A percentile compares a stretch with the other conserved stretches of the same genome.
Evolutionary conservation across 257 asterid genomes (phyloP).

Genomic region (Nicotiana paniculata): DNA sequence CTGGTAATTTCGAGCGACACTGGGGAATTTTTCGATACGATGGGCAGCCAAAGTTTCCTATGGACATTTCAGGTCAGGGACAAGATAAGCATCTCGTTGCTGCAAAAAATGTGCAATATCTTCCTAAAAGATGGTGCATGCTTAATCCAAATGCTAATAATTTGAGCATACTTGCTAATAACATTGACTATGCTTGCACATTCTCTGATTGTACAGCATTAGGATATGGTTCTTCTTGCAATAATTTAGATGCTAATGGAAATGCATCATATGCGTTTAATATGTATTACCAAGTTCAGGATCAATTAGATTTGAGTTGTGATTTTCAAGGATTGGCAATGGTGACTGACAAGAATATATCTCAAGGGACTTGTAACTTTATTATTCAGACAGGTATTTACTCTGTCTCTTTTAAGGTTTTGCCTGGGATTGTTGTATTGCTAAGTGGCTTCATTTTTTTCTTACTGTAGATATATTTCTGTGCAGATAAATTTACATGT

Average conservation of each 20-base stretch:
- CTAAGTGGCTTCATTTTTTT: not conserved
- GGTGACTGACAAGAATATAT: conserved; percentile 31
- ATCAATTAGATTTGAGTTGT: conserved; percentile 32
- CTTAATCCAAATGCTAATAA: conserved; percentile 28
- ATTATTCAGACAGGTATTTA: conserved; percentile 24
- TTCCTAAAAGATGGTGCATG: conserved; percentile 31
- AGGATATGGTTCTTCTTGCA: conserved; percentile 40
- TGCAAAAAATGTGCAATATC: conserved; percentile 30
- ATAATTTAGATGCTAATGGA: conserved; percentile 27
- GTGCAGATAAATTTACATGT: not conserved
- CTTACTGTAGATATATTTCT: conserved; percentile 4
- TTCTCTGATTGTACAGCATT: conserved; percentile 36
- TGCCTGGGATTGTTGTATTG: conserved; percentile 12
- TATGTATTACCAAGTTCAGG: conserved; percentile 30
- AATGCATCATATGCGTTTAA: conserved; percentile 40
- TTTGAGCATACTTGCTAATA: conserved; percentile 29
- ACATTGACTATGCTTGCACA: conserved; percentile 33
- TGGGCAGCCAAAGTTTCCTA: conserved; percentile 39
- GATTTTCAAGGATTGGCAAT: conserved; percentile 34
- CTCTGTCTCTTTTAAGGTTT: conserved; percentile 16
- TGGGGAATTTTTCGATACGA: conserved; percentile 42
- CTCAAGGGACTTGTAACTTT: conserved; percentile 36
- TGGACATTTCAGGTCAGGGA: conserved; percentile 35
- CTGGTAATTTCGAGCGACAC: conserved; percentile 39
- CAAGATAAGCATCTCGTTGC: conserved; percentile 28